A percentile compares a stretch with the other conserved stretches of the same genome.
phyloP scores from a whole-genome alignment of 1,139 yeast species.

The Kurtzmaniella natalensis region DNA sequence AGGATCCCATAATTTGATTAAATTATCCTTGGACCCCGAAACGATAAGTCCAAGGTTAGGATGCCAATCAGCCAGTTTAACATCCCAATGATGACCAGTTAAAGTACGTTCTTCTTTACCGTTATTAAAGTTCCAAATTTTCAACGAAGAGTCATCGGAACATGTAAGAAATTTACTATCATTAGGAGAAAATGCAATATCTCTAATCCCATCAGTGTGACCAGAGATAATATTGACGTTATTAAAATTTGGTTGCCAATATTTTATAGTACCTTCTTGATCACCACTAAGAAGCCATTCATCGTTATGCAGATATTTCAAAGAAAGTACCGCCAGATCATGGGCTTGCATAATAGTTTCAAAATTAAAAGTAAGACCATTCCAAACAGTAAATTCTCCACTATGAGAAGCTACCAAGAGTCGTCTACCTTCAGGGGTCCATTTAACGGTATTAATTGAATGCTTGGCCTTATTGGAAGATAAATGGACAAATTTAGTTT shows the following conservation, averaged over 20 bases:
- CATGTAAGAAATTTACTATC: slow-evolving; percentile 89
- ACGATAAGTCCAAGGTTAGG: slow-evolving; percentile 79
- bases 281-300: slow-evolving; percentile 96
- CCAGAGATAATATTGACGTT: slow-evolving; percentile 85
- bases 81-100: slow-evolving; percentile 98
- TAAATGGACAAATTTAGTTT: slow-evolving; percentile 84
- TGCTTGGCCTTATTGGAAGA: slow-evolving; percentile 90
- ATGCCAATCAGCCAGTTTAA: slow-evolving; percentile 97
- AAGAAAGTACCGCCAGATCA: slow-evolving; percentile 78
- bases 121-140: slow-evolving; percentile 91
- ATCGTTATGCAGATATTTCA: slow-evolving; percentile 82
- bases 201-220: slow-evolving; percentile 79
- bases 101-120: slow-evolving; percentile 79
- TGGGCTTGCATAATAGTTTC: slow-evolving; percentile 99
- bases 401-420: slow-evolving; percentile 85
- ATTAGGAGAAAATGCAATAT: slow-evolving; percentile 83
- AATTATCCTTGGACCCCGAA: slow-evolving; percentile 89
- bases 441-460: slow-evolving; percentile 82
- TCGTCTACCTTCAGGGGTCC: slow-evolving; percentile 97
- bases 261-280: slow-evolving; percentile 85
- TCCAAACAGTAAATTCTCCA: slow-evolving; percentile 97
- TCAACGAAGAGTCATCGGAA: slow-evolving; percentile 84
- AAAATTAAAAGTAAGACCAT: slow-evolving; percentile 90
- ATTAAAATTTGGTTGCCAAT: slow-evolving; percentile 97
- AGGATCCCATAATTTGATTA: slow-evolving; percentile 95